A percentile compares a stretch with the other conserved stretches of the same genome.
Conservation (phyloP, 2,329 filamentous ascomycete species). For the Fragosphaeria purpurea region DNA sequence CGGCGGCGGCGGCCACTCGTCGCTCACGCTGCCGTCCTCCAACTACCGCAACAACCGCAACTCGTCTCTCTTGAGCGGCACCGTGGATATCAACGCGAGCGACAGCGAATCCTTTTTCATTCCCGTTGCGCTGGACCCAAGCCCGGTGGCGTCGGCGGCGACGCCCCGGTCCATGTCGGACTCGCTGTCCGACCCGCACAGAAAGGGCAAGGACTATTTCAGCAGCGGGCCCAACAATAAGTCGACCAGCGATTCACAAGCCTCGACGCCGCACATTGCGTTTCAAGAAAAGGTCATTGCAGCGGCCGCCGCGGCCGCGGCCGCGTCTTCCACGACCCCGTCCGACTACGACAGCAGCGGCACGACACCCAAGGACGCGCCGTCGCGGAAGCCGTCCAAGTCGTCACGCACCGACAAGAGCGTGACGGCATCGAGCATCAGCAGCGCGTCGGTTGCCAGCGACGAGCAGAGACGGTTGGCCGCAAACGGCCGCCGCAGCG, state of each 20-base stretch:
- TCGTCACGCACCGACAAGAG: constrained; percentile 27
- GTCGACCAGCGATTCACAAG: constrained; percentile 37
- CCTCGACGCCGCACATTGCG: constrained; percentile 76
- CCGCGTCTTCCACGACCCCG: constrained; percentile 27
- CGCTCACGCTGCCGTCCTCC: constrained; percentile 58
- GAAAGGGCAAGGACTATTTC: constrained; percentile 47
- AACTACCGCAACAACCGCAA: constrained; percentile 71
- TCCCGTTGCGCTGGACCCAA: constrained; percentile 64
- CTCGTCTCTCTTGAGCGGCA: constrained; percentile 48
- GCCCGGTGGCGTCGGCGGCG: constrained; percentile 44
- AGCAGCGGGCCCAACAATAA: constrained; percentile 25
- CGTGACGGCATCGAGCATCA: constrained; percentile 21
- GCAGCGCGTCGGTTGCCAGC: constrained; percentile 10
- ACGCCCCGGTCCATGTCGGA: constrained; percentile 47
- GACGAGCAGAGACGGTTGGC: constrained; percentile 30
- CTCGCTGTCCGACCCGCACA: constrained; percentile 31
- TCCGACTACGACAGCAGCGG: constrained; percentile 47
- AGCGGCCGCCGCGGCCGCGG: neutral
- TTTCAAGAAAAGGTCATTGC: constrained; percentile 76
- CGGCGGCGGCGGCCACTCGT: neutral
- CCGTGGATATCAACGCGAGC: constrained; percentile 28
- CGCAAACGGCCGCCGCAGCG: constrained; percentile 28
- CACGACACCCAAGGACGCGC: constrained; percentile 36
- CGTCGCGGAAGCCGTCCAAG: constrained; percentile 39
- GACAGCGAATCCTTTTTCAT: constrained; percentile 65